A percentile compares a stretch with the other conserved stretches of the same genome.
phyloP scores from a whole-genome alignment of 1,139 yeast genomes.

The Kodamaea derodonti region DNA sequence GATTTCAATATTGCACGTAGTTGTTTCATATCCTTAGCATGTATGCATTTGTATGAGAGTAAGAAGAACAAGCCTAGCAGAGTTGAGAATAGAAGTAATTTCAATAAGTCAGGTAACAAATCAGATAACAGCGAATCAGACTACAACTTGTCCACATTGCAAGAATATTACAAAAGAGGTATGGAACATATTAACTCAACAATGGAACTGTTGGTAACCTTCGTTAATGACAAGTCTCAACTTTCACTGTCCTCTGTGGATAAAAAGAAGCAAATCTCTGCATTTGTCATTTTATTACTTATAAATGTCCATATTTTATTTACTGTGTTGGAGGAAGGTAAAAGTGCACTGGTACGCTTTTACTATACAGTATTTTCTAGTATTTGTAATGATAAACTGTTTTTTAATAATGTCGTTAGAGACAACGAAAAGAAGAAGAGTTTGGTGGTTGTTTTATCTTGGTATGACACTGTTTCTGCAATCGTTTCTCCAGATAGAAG shows the following conservation, averaged over 20 bases:
- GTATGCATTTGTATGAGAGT: constrained; percentile 51
- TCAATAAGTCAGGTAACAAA: not conserved
- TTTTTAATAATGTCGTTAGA: constrained; percentile 21
- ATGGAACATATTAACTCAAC: constrained; percentile 49
- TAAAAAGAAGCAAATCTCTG: constrained; percentile 35
- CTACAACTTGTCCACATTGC: constrained; percentile 4
- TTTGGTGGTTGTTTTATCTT: constrained; percentile 45
- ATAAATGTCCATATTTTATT: constrained; percentile 50
- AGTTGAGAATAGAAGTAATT: too few relatives aligned
- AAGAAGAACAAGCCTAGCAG: constrained; percentile 19
- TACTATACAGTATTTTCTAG: constrained; percentile 47
- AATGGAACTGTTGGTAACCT: constrained; percentile 46
- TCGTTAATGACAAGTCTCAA: constrained; percentile 17
- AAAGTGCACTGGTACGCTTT: constrained; percentile 45
- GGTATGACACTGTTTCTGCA: constrained; percentile 56
- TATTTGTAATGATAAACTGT: constrained; percentile 35
- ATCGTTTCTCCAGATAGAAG: constrained; percentile 54
- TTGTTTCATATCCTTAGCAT: constrained; percentile 50
- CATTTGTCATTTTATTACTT: constrained; percentile 47
- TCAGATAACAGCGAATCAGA: not conserved
- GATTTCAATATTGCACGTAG: constrained; percentile 53
- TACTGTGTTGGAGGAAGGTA: constrained; percentile 50
- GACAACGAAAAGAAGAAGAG: constrained; percentile 45
- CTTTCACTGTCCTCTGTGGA: constrained; percentile 17
- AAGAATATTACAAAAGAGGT: constrained; percentile 46